Base-by-base conservation (phyloP, 805 yeast genomes). In the Yamadazyma tumulicola region DNA sequence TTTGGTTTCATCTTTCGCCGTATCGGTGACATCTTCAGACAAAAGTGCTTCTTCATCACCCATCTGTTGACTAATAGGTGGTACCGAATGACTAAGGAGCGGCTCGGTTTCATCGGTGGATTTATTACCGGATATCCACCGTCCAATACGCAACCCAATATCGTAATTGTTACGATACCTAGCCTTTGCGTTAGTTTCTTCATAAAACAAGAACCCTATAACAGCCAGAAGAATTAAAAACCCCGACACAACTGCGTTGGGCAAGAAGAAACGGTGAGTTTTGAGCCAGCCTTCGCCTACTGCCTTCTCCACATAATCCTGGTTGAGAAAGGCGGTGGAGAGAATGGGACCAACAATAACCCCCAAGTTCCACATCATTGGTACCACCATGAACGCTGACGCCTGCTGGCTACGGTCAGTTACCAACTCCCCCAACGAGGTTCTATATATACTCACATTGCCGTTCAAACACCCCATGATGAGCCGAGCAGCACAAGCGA, bases 81-180 rank as follows among this genome's bases (percentile, higher is more conserved):
- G 5, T 21, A 27, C 35, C 5, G 25, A 6, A n/a, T n/a, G n/a
- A n/a, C n/a, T n/a, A n/a, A n/a, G n/a, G n/a, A n/a, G n/a, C 11
- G 26, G 29, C 3, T 25, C 4, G 11, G 13, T 16, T 12, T 19
- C 15, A 16, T 19, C 21, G 3, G 11, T 16, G 5, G n/a, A 5
- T 14, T 14, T 12, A 6, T 17, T 30, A 14, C 21, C 27, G 14
- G 8, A 9, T 8, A 61, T 35, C 19, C 36, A 34, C 42, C 63
- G 67, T 12, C 69, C 69, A 14, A 63, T 35, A 11, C 61, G 67
- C 6, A 56, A 27, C 8, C 64, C 67, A 28, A 40, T 38, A 36
- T 59, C 61, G 21, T 54, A 45, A n/a, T 44, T 43, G 13, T 47
- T 38, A 27, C 41, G 46, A 13, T 46, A 37, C 28, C 39, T 46